Conservation (phyloP, 257 asterid genomes). For the Petunia axillaris region DNA sequence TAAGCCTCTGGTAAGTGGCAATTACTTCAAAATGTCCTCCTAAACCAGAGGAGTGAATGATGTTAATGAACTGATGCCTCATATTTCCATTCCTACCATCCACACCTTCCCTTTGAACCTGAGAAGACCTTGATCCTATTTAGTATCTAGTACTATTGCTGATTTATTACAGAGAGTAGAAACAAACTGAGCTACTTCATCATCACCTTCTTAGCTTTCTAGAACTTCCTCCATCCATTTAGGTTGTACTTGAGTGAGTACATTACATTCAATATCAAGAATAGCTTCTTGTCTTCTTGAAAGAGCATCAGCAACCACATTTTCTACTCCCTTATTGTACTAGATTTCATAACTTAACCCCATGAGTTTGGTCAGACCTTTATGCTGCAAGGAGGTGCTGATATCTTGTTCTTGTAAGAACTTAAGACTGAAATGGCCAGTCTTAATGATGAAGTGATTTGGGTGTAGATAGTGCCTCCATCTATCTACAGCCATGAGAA, state of each 20-base stretch:
- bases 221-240: neutral
- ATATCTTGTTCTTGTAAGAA: neutral
- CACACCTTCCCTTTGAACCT: neutral
- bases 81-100: neutral
- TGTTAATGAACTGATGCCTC: neutral
- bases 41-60: neutral
- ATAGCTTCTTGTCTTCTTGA: neutral
- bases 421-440: neutral
- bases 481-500: neutral
- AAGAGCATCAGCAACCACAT: conserved; percentile 7
- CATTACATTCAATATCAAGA: neutral
- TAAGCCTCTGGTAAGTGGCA: neutral
- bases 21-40: neutral
- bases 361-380: neutral
- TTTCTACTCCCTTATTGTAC: neutral
- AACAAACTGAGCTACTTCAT: neutral
- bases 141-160: too few relatives aligned
- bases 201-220: neutral
- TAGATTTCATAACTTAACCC: neutral
- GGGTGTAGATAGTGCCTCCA: conserved; percentile 5
- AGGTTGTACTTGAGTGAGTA: neutral
- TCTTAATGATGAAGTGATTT: neutral
- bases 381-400: neutral
- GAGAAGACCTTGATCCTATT: neutral
- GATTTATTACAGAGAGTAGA: too few relatives aligned